Percentiles rank a stretch among this genome's conserved stretches.
phyloP scores from a whole-genome alignment of 2,329 filamentous ascomycete species.

The Aspergillus clavatus region DNA sequence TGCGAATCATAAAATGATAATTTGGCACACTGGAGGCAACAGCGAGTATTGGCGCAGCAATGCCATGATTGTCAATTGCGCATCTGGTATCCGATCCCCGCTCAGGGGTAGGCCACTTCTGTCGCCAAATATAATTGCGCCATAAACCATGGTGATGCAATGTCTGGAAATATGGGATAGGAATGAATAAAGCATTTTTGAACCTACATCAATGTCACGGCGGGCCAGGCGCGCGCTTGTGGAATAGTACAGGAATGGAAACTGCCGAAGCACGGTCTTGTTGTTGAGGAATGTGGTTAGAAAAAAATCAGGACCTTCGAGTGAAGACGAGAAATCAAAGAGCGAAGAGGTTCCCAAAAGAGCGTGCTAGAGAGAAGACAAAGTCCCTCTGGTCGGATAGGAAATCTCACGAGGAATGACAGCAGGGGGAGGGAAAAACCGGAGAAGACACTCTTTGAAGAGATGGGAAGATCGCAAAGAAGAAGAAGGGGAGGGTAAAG shows the following conservation, averaged over 20 bases:
- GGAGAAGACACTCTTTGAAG: constrained; percentile 18
- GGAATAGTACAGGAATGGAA: constrained; percentile 22
- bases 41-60: not conserved
- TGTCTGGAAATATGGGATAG: not conserved
- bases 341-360: constrained; percentile 33
- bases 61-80: not conserved
- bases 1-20: no score
- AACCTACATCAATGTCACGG: constrained; percentile 28
- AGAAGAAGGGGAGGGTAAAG: constrained; percentile 21
- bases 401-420: constrained; percentile 29
- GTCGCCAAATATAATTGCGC: not conserved
- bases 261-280: constrained; percentile 1
- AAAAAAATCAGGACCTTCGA: constrained; percentile 6
- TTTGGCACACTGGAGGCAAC: not conserved
- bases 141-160: not conserved
- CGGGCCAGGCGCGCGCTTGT: constrained; percentile 25
- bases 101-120: not conserved
- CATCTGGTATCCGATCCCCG: not conserved
- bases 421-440: constrained; percentile 22
- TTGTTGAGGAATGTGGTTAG: not conserved
- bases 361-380: constrained; percentile 37
- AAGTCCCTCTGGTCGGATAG: constrained; percentile 38
- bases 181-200: not conserved
- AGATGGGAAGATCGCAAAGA: constrained; percentile 17
- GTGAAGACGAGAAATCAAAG: constrained; percentile 17